Evolutionary conservation across 306 rosid species (phyloP).

Genomic region (Arachis hypogaea): DNA sequence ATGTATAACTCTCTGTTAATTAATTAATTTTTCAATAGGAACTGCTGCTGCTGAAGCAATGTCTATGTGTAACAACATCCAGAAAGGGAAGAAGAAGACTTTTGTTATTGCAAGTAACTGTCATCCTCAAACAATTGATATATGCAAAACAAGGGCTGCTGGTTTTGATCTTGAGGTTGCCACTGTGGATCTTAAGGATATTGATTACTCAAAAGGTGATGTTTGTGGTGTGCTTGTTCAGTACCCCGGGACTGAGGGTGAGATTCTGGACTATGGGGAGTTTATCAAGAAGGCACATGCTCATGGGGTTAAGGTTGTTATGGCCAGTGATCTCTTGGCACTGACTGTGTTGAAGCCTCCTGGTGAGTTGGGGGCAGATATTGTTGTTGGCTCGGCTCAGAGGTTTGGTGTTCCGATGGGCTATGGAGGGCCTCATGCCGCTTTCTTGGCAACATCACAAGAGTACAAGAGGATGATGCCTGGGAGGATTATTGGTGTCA

Average conservation of each 20-base stretch:
- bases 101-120: conserved; percentile 82
- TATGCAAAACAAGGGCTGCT: conserved; percentile 87
- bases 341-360: conserved; percentile 92
- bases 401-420: conserved; percentile 99
- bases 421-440: conserved; percentile 99
- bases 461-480: conserved; percentile 99
- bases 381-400: conserved; percentile 97
- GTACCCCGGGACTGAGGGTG: conserved; percentile 99
- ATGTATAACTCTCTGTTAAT: background rate
- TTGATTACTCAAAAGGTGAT: conserved; percentile 85
- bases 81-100: conserved; percentile 90
- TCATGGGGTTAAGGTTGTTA: conserved; percentile 93
- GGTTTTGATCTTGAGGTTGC: conserved; percentile 90
- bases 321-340: conserved; percentile 93
- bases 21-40: background rate
- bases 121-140: conserved; percentile 92
- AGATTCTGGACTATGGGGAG: conserved; percentile 91
- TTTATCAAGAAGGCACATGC: conserved; percentile 93
- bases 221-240: conserved; percentile 98
- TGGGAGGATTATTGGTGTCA: conserved; percentile 91
- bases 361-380: conserved; percentile 94
- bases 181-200: conserved; percentile 64
- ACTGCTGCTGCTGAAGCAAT: conserved; percentile 99
- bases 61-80: conserved; percentile 95
- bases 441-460: conserved; percentile 95